These are phyloP conservation scores for Eucalyptus regnans DNA, from an alignment of 345 rosid genomes.

Conservation along the genomic window DNA sequence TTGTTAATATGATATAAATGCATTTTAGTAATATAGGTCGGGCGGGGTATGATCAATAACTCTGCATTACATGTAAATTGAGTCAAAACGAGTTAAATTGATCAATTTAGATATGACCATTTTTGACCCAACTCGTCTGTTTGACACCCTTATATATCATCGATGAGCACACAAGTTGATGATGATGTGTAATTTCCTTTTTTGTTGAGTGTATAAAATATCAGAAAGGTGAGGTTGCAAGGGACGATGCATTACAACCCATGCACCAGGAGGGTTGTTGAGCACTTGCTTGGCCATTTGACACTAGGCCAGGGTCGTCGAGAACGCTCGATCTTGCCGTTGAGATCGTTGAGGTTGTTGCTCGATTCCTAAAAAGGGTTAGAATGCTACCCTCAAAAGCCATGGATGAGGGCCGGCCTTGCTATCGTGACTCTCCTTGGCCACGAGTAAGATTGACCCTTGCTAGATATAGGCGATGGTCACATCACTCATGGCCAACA, in stretches of 20 bases:
- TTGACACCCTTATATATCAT: neutral
- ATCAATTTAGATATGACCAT: too few relatives aligned
- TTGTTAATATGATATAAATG: too few relatives aligned
- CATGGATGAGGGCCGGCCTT: fast-evolving
- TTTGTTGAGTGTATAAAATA: fast-evolving
- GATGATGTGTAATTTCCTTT: neutral
- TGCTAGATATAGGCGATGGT: too few relatives aligned
- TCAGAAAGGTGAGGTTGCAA: neutral
- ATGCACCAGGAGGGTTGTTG: neutral
- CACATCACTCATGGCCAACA: too few relatives aligned
- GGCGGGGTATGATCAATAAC: too few relatives aligned
- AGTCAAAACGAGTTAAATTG: fast-evolving
- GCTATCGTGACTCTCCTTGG: too few relatives aligned
- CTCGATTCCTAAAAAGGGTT: fast-evolving
- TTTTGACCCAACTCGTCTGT: fast-evolving
- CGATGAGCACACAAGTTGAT: neutral
- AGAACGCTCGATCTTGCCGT: neutral
- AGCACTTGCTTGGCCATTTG: neutral
- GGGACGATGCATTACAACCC: neutral
- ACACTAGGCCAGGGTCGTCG: fast-evolving
- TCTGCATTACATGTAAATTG: fast-evolving
- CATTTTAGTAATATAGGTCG: too few relatives aligned
- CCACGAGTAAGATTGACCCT: too few relatives aligned
- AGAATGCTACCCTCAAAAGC: too few relatives aligned
- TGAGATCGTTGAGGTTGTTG: too few relatives aligned